Conservation (phyloP, 2,329 filamentous ascomycete species). For the Alternaria consortialis region DNA sequence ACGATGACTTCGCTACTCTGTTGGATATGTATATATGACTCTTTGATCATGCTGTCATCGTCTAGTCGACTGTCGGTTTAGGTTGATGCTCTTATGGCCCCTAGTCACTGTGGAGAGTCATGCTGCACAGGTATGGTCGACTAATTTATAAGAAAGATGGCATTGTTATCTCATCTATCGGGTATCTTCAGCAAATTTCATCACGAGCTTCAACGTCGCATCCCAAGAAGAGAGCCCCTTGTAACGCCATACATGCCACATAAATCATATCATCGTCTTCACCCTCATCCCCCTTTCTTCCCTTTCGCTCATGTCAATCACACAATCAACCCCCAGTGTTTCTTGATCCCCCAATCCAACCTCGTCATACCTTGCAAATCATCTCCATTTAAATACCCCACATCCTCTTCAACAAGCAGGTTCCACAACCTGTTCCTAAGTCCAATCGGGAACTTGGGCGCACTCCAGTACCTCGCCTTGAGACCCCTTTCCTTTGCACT, state of each 20-base stretch:
- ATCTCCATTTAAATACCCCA: constrained; percentile 67
- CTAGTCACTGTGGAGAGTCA: background rate
- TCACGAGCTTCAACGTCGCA: background rate
- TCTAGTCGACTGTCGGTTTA: background rate
- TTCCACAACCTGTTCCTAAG: constrained; percentile 65
- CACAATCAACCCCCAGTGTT: constrained; percentile 37
- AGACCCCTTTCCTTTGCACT: constrained; percentile 62
- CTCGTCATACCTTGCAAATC: constrained; percentile 61
- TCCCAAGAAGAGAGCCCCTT: background rate
- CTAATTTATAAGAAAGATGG: background rate
- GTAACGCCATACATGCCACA: background rate
- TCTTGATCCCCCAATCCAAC: constrained; percentile 56
- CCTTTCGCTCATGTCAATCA: background rate
- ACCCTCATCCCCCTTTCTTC: background rate
- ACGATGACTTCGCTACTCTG: constrained; percentile 1
- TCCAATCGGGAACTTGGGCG: constrained; percentile 64
- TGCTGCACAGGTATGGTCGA: background rate
- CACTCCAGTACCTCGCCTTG: constrained; percentile 66
- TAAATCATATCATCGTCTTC: background rate
- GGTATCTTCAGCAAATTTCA: background rate
- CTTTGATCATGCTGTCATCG: background rate
- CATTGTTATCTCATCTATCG: constrained; percentile 1
- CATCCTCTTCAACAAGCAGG: constrained; percentile 62
- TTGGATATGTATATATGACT: constrained; percentile 6
- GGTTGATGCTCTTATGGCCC: background rate